Base-by-base conservation (phyloP, 805 yeast species). In the Yarrowia bubula region DNA sequence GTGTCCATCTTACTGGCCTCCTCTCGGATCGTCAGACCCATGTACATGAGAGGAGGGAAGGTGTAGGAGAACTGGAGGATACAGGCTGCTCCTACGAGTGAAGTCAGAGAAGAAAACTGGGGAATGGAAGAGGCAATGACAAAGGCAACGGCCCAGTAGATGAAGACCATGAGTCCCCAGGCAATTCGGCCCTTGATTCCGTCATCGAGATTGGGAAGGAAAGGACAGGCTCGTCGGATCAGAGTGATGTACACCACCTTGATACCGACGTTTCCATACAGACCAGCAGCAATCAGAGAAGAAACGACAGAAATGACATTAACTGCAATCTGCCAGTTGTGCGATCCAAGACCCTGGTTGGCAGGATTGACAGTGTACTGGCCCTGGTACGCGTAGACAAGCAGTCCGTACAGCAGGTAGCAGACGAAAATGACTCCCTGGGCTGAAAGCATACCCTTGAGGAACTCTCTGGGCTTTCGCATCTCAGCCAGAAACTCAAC, bases 401-500 rank as follows among this genome's bases (percentile, higher is more conserved):
- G 74, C 50, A 78, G 71, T 15, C 82, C 82, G 65, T 70, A 80
- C 50, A 77, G 65, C 65, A 79, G 70, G 66, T 79, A 80, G 14
- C 73, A 72, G 17, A 71, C 67, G 65, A 78, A 70, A 64, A 80
- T 79, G 33, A 79, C 71, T 8, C 67, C 15, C 67, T 80, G 80
- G n/a, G 81, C 80, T 46, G 74, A 69, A n/a, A 75, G 64, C 76
- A 79, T 75, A 57, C 81, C 81, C 67, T 78, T 77, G 77, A 80
- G 75, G 69, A 80, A 80, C 63, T 80, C 82, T 74, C 72, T 71
- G 7, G 83, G 83, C 57, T 77, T 73, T 60, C 70, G 74, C 80
- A 80, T 77, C 69, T 80, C 83, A 13, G 82, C 78, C 70, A 79
- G 72, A 47, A 80, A 74, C 68, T 80, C 83, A 8, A 79, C 75